These are phyloP conservation scores for Suhomyces kilbournensis DNA, from an alignment of 805 yeast genomes.

Conservation along the genomic window DNA sequence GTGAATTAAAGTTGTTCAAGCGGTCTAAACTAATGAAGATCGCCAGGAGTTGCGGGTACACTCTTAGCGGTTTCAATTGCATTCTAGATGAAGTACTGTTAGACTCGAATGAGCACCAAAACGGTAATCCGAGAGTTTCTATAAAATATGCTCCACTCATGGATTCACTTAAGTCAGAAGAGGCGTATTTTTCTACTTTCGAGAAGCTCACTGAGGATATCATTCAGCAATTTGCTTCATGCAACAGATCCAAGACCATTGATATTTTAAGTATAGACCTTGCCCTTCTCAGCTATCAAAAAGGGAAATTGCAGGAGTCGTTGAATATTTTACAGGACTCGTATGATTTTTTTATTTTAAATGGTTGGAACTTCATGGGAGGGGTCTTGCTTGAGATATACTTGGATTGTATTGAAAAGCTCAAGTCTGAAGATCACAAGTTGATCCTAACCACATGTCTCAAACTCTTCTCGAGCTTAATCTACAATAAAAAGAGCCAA, in stretches of 20 bases:
- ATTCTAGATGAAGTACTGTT: constrained; percentile 18
- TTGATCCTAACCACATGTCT: constrained; percentile 40
- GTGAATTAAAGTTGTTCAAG: constrained; percentile 48
- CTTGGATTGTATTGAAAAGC: constrained; percentile 61
- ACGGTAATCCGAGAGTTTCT: not conserved
- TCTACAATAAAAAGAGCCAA: constrained; percentile 8
- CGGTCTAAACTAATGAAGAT: constrained; percentile 39
- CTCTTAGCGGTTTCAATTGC: constrained; percentile 16
- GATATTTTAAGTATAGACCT: constrained; percentile 76
- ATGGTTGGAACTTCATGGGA: constrained; percentile 77
- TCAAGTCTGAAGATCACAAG: constrained; percentile 18
- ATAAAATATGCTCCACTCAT: constrained; percentile 13
- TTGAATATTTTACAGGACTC: constrained; percentile 63
- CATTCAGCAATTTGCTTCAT: constrained; percentile 48
- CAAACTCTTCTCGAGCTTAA: constrained; percentile 35
- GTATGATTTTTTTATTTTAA: constrained; percentile 60
- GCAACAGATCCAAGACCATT: constrained; percentile 60
- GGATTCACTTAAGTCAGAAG: constrained; percentile 13
- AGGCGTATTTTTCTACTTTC: constrained; percentile 31
- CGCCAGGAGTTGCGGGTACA: constrained; percentile 19
- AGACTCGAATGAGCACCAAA: not conserved
- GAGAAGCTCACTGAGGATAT: constrained; percentile 54
- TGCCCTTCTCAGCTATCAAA: constrained; percentile 64
- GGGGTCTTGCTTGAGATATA: constrained; percentile 62
- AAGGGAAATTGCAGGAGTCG: constrained; percentile 56